phyloP scores from a whole-genome alignment of 2,329 filamentous ascomycete genomes.

The Fusarium sp. region DNA sequence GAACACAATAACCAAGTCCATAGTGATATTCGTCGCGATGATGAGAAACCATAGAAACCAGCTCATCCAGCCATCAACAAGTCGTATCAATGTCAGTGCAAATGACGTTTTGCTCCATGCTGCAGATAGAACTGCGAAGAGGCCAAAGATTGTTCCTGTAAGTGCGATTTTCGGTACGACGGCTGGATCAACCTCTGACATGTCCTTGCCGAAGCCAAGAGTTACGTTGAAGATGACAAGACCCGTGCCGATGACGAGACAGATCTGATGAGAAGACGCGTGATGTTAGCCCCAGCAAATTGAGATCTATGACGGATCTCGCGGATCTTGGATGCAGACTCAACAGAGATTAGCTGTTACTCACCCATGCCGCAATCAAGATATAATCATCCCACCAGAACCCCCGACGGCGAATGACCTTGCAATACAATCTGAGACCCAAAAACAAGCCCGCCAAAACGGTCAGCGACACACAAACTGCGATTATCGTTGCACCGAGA shows the following conservation, averaged over 20 bases:
- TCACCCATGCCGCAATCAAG: slow-evolving; percentile 1
- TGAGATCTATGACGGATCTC: neutral
- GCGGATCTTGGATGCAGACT: accelerated
- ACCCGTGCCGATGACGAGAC: neutral
- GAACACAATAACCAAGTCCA: neutral
- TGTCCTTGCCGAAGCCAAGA: neutral
- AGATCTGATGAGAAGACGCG: accelerated
- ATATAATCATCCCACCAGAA: slow-evolving; percentile 11
- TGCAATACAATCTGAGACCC: neutral
- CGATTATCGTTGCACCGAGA: neutral
- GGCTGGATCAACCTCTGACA: neutral
- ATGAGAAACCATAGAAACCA: slow-evolving; percentile 2
- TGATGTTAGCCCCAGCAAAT: no score
- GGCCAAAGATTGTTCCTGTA: neutral
- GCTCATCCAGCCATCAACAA: neutral
- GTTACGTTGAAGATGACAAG: neutral
- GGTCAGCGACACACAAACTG: neutral
- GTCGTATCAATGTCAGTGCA: neutral
- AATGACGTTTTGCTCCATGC: slow-evolving; percentile 11
- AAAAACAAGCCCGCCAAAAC: neutral
- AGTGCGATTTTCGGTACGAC: neutral
- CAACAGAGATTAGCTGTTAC: neutral
- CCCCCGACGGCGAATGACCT: neutral
- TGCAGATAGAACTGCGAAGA: neutral
- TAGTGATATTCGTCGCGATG: neutral